A percentile compares a stretch with the other conserved stretches of the same genome.
Conservation (phyloP, 2,329 filamentous ascomycete genomes). For the Calonectria hongkongensis region DNA sequence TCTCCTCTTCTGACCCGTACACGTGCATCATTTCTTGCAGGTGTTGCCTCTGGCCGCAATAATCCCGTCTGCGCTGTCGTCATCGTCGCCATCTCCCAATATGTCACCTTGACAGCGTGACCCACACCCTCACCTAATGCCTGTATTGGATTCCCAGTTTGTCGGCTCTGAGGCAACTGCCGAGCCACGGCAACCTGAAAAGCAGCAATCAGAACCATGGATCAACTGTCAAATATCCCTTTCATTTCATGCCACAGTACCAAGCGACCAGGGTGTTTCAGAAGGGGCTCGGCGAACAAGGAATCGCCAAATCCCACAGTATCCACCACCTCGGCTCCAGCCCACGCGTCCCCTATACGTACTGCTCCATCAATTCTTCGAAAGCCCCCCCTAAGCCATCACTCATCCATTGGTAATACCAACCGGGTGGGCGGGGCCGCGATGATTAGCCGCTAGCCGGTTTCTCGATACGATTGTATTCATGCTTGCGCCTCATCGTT, state of each 20-base stretch:
- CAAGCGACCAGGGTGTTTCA: conserved; percentile 48
- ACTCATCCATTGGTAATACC: conserved; percentile 18
- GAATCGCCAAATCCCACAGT: conserved; percentile 25
- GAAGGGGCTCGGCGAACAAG: conserved; percentile 33
- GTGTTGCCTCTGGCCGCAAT: not conserved
- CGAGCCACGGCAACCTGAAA: conserved; percentile 49
- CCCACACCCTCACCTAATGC: conserved; percentile 28
- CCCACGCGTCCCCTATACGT: conserved; percentile 35
- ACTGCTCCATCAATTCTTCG: conserved; percentile 10
- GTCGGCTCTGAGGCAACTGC: conserved; percentile 45
- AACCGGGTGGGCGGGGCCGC: not conserved
- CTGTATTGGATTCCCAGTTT: not conserved
- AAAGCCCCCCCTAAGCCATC: conserved; percentile 13
- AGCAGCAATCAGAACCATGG: conserved; percentile 52
- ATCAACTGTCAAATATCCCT: conserved; percentile 33
- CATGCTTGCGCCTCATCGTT: conserved; percentile 6
- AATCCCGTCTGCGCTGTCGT: conserved; percentile 19
- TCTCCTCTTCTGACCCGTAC: conserved; percentile 1
- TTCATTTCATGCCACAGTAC: conserved; percentile 41
- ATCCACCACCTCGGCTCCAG: conserved; percentile 28
- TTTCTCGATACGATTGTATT: conserved; percentile 10
- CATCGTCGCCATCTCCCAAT: conserved; percentile 24
- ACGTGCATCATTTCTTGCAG: conserved; percentile 10
- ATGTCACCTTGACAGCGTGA: not conserved
- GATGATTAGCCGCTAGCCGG: conserved; percentile 20